Conservation (phyloP, 139 green algal species). For the Picochlorum sp. region DNA sequence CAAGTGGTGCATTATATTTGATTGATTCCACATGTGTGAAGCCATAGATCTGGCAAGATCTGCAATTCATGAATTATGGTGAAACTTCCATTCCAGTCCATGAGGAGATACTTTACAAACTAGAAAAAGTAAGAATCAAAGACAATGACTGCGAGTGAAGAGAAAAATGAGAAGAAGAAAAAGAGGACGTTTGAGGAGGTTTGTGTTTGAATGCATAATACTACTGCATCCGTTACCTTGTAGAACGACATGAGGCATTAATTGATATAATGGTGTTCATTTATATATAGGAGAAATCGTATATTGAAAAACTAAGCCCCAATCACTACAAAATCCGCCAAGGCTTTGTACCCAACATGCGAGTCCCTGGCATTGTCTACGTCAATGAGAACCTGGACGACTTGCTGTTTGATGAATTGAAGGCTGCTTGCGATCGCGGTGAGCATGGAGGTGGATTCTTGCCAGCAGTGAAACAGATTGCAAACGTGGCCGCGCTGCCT, state of each 20-base stretch:
- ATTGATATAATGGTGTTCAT: background rate
- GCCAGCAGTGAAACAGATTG: constrained; percentile 80
- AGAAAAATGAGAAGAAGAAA: constrained; percentile 7
- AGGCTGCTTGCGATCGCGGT: constrained; percentile 26
- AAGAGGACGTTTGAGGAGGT: constrained; percentile 14
- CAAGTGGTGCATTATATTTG: no score
- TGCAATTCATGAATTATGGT: no score
- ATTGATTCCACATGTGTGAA: no score
- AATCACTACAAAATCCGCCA: constrained; percentile 67
- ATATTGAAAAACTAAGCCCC: constrained; percentile 39
- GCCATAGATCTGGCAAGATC: no score
- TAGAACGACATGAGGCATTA: background rate
- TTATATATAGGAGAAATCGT: constrained; percentile 10
- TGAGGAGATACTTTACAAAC: no score
- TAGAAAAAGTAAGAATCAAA: no score
- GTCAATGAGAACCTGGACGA: constrained; percentile 64
- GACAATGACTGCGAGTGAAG: constrained; percentile 1
- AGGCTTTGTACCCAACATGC: constrained; percentile 82
- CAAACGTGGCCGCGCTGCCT: constrained; percentile 80
- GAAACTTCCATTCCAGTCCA: no score
- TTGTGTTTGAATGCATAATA: background rate
- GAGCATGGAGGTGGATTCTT: constrained; percentile 64
- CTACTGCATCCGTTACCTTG: background rate
- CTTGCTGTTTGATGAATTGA: constrained; percentile 76
- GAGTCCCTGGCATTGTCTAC: constrained; percentile 72